Base-by-base conservation (phyloP, 2,329 filamentous ascomycete species). In the Xylariaceae sp. region DNA sequence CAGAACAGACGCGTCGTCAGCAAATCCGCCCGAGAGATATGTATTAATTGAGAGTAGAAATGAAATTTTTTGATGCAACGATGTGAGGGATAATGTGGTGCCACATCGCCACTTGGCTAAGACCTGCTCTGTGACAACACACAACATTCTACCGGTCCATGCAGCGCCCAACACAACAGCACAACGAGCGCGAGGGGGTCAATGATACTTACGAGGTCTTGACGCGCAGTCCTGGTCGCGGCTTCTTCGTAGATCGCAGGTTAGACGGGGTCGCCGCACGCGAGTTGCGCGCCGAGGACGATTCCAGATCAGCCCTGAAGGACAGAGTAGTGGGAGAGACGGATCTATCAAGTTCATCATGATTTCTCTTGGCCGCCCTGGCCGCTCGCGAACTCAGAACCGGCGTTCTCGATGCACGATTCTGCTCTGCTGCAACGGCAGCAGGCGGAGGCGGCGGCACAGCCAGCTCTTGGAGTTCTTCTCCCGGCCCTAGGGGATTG, bases 161-260 rank as follows among this genome's bases (percentile, higher is more conserved):
- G 55, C 49, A 61, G 54, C 67, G 54, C 59, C 61, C 50, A 61
- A 69, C 61, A 71, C 69, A 52, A 56, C 54, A 60, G 37, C 49
- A 56, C 59, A 40, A 54, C 20, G 6, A 16, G n/a, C 14, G 19
- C 1, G 10, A 12, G 20, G 10, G 40, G 12, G 32, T 12, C 14
- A 16, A 10, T 37, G 65, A 64, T 60, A 86, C 85, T 82, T 77
- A 88, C 87, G 87, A 89, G 72, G 81, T 83, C 75, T 89, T 89
- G 68, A 88, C 81, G 63, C 87, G 85, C 57, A 84, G 78, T 40
- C 85, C 85, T 50, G 80, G 81, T 69, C 84, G 82, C 48, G 79
- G 76, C 72, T 82, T 87, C 78, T 87, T 87, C 57, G 77, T 73
- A 29, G 83, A 78, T 41, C 81, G 82, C 52, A 80, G 75, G 43